These are phyloP conservation scores for rapeseed (Brassica napus) DNA, from an alignment of 345 rosid genomes.

Conservation along the genomic window DNA sequence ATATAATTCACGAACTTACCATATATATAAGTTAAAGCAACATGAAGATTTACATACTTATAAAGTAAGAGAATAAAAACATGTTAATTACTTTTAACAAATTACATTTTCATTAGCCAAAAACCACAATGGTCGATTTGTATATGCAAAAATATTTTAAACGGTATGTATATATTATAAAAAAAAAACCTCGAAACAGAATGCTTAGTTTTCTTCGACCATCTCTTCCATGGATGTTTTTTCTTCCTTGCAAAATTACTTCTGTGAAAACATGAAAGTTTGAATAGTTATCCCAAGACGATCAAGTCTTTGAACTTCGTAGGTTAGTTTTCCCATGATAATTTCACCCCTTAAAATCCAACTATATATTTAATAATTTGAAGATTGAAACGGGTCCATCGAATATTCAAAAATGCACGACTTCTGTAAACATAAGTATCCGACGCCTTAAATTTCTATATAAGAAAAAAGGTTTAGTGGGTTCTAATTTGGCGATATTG, in stretches of 20 bases:
- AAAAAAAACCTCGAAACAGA: not conserved
- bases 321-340: not conserved
- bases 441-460: not conserved
- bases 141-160: not conserved
- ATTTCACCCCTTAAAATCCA: not conserved
- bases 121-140: not conserved
- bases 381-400: constrained; percentile 11
- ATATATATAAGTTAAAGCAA: not conserved
- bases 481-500: not conserved
- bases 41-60: not conserved
- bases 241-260: not conserved
- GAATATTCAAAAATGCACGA: constrained; percentile 33
- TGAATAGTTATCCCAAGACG: not conserved
- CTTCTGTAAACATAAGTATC: not conserved
- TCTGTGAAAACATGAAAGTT: not conserved
- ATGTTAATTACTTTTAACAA: not conserved
- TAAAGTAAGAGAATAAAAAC: not conserved
- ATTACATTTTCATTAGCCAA: not conserved
- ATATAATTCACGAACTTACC: not conserved
- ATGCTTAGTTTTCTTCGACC: not conserved
- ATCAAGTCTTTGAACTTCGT: not conserved
- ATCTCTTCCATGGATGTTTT: not conserved
- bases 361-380: constrained; percentile 1
- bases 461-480: not conserved
- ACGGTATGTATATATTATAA: not conserved